Conservation (phyloP, 225 moss, liverwort and hornwort species). For the Pleurozium schreberi region DNA sequence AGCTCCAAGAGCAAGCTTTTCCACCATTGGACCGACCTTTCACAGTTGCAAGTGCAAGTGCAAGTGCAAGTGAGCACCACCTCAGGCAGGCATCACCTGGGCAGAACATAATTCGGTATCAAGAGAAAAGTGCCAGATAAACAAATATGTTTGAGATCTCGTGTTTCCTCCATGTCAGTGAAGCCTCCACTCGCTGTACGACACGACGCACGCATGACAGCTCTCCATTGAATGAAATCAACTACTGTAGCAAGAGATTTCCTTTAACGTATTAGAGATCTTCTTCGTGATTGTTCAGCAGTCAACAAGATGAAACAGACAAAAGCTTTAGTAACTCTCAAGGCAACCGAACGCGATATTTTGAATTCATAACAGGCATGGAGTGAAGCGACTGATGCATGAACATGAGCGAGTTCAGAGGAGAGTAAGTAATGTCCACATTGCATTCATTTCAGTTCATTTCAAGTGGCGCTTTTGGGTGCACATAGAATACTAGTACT, state of each 20-base stretch:
- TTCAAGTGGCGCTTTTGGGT: neutral
- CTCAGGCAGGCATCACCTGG: neutral
- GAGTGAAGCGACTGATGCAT: neutral
- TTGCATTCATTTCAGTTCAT: neutral
- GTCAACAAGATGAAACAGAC: neutral
- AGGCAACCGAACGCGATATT: neutral
- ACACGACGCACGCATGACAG: neutral
- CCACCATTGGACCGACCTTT: constrained; percentile 3
- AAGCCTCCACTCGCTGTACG: neutral
- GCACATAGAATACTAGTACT: neutral
- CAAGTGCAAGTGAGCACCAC: neutral
- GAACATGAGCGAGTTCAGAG: neutral
- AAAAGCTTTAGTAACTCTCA: neutral
- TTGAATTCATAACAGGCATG: neutral
- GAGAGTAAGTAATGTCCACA: neutral
- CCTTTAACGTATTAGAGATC: neutral
- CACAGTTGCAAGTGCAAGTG: neutral
- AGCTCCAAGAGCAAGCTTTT: neutral
- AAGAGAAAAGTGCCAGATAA: neutral
- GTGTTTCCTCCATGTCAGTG: neutral
- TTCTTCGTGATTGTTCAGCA: neutral
- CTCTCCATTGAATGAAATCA: neutral
- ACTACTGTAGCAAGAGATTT: neutral
- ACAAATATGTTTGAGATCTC: neutral
- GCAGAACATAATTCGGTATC: neutral